phyloP scores from a whole-genome alignment of 305 asterid species.

The Solanum aculeatissimum region DNA sequence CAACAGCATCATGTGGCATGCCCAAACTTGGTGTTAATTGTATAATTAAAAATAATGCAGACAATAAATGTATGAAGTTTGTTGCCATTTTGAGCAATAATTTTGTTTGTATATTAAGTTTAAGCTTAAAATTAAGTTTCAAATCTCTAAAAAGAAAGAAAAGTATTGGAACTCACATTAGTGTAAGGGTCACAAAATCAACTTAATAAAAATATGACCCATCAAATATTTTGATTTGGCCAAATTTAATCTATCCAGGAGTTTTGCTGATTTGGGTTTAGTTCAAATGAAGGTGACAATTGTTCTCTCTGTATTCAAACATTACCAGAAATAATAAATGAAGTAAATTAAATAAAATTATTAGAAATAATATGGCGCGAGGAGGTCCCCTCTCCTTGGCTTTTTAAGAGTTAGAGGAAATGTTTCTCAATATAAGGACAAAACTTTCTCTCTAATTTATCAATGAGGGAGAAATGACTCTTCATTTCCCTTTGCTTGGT shows the following conservation, averaged over 20 bases:
- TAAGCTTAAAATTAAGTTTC: background rate
- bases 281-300: too few relatives aligned
- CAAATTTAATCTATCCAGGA: background rate
- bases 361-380: too few relatives aligned
- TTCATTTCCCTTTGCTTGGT: too few relatives aligned
- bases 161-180: background rate
- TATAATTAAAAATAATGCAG: background rate
- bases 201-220: background rate
- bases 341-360: too few relatives aligned
- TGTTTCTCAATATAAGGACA: too few relatives aligned
- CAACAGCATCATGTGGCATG: background rate
- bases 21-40: background rate
- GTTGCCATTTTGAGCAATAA: background rate
- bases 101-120: background rate
- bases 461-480: too few relatives aligned
- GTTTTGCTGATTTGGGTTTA: background rate
- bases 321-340: too few relatives aligned
- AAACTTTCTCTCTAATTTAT: too few relatives aligned
- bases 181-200: background rate
- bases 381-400: too few relatives aligned
- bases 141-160: background rate
- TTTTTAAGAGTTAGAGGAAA: too few relatives aligned
- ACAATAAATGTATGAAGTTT: background rate
- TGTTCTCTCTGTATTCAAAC: too few relatives aligned
- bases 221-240: background rate